Conservation (phyloP, 176 grass and related monocot species). For the Triticum dicoccoides region DNA sequence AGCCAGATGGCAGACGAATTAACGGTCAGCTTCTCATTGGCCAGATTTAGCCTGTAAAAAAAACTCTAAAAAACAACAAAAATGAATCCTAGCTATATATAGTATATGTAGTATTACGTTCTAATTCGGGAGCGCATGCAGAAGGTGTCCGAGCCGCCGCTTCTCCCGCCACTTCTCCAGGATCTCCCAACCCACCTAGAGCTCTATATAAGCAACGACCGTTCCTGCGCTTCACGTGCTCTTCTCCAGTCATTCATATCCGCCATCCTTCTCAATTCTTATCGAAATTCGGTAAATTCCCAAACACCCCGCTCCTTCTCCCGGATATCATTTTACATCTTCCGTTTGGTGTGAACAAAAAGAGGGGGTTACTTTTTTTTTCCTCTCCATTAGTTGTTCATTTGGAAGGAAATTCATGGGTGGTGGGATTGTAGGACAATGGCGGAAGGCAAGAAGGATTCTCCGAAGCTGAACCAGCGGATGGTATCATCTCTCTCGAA, state of each 20-base stretch:
- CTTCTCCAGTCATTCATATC: background rate
- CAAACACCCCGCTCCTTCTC: background rate
- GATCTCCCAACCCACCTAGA: conserved; percentile 14
- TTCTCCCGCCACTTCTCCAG: conserved; percentile 33
- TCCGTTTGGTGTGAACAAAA: background rate
- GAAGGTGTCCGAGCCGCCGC: conserved; percentile 12
- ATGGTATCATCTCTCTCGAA: conserved; percentile 72
- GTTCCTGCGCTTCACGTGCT: background rate
- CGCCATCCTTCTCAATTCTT: background rate
- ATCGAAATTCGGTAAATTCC: background rate
- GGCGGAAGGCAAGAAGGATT: conserved; percentile 15
- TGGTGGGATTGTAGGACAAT: conserved; percentile 17
- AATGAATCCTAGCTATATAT: too few species aligned
- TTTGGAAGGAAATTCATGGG: background rate
- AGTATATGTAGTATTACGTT: too few species aligned
- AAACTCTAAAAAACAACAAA: too few species aligned
- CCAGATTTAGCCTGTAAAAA: too few species aligned
- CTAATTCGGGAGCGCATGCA: conserved; percentile 25
- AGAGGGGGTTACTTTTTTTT: background rate
- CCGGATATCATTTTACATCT: background rate
- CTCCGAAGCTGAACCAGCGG: conserved; percentile 62
- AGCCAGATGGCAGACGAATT: too few species aligned
- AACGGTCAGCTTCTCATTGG: too few species aligned
- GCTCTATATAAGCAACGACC: background rate
- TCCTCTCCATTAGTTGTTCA: background rate